A percentile compares a stretch with the other conserved stretches of the same genome.
Conservation (phyloP, 495 filamentous ascomycete genomes). For the Aspergillus olivimuriae region DNA sequence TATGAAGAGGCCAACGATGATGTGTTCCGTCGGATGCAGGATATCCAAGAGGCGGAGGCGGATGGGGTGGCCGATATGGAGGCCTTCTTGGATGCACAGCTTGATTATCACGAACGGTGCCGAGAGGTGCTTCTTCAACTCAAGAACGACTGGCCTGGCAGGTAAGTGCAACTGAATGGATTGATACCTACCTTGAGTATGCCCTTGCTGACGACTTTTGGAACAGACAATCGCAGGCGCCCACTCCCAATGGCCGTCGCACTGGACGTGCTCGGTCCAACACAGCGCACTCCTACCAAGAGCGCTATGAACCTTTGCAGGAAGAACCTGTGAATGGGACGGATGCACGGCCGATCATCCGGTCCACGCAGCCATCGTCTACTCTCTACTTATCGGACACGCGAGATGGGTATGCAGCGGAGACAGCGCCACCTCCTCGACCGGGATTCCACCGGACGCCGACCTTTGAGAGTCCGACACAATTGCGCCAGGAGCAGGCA, state of each 20-base stretch:
- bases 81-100: conserved; percentile 80
- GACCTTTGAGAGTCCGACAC: conserved; percentile 53
- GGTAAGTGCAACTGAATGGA: conserved; percentile 33
- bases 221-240: conserved; percentile 20
- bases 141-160: conserved; percentile 61
- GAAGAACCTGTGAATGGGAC: conserved; percentile 43
- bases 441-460: conserved; percentile 42
- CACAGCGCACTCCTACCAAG: conserved; percentile 54
- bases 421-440: conserved; percentile 21
- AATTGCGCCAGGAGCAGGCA: conserved; percentile 43
- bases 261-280: conserved; percentile 52
- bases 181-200: background rate
- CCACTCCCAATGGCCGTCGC: conserved; percentile 26
- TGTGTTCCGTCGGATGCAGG: conserved; percentile 87
- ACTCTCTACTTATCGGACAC: conserved; percentile 27
- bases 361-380: conserved; percentile 42
- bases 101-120: conserved; percentile 86
- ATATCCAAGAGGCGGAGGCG: conserved; percentile 86
- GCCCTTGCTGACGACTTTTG: conserved; percentile 15
- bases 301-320: conserved; percentile 52
- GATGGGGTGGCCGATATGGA: conserved; percentile 79
- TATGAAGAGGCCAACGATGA: conserved; percentile 96
- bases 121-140: conserved; percentile 65
- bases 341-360: conserved; percentile 55
- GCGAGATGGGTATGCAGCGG: conserved; percentile 26